Evolutionary conservation across 345 rosid genomes (phyloP).

Genomic region (Ailanthus altissimus): DNA sequence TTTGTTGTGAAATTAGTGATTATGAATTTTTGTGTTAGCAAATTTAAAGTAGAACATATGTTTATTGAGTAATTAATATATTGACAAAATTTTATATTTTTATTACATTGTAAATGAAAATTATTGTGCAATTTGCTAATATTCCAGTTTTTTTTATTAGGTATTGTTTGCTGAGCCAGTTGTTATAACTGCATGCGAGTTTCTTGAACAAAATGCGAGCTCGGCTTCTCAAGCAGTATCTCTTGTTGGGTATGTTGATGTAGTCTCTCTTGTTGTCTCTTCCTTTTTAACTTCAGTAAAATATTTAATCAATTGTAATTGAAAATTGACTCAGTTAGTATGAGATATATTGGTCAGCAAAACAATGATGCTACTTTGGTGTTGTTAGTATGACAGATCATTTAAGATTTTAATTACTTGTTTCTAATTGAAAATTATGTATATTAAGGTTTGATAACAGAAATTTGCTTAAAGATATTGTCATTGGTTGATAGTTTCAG

Average conservation of each 20-base stretch:
- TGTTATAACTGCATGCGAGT: constrained; percentile 88
- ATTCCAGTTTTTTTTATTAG: constrained; percentile 35
- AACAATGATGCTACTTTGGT: neutral
- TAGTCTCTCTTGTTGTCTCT: neutral
- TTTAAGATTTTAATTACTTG: neutral
- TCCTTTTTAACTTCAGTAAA: neutral
- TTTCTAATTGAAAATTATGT: neutral
- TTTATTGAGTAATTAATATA: neutral
- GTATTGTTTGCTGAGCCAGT: constrained; percentile 94
- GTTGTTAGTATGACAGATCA: neutral
- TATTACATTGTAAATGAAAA: neutral
- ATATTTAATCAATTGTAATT: neutral
- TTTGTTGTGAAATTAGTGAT: neutral
- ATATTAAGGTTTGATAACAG: neutral
- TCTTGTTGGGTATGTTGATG: constrained; percentile 69
- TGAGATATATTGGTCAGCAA: neutral
- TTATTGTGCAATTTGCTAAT: constrained; percentile 10
- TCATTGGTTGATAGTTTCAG: neutral
- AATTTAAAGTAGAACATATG: neutral
- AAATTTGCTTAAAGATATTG: neutral
- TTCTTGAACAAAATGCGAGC: constrained; percentile 85
- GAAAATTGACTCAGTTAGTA: neutral
- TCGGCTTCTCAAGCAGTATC: constrained; percentile 79
- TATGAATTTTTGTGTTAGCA: neutral
- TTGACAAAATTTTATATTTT: neutral